Base-by-base conservation (phyloP, 257 asterid genomes). In the Jacaranda copaia region DNA sequence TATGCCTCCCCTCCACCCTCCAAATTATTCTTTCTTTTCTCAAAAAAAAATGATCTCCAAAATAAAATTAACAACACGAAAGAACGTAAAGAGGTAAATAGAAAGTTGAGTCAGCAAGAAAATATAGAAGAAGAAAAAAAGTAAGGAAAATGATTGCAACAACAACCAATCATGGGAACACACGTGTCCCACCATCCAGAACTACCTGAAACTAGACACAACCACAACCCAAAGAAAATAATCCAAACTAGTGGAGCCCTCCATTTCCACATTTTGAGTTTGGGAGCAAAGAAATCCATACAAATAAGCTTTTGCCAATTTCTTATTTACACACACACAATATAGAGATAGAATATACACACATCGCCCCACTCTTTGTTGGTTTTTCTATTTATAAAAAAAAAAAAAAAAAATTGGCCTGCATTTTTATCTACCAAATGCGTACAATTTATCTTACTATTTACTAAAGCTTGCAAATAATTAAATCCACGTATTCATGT, bases 151-250 rank as follows among this genome's bases (percentile, higher is more conserved):
- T 36, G 70, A 81, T 35, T 78, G 60, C 64, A 45, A 39, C 13
- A 3, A 72, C 9, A 32, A 11, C 84, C 78, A 77, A 72, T 66
- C 19, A 19, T 4, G 14, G 18, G n/a, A 8, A 1, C 4, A 77
- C 87, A 82, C 82, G 87, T 74, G 78, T 74, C 78, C 83, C 85
- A 84, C 85, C 80, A 87, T 81, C 88, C 32, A 79, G 80, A 86
- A 70, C 86, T 70, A 72, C 81, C 83, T 39, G 72, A 77, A 80
- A 51, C 64, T 56, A 71, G 58, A 77, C 82, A 68, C 81, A 81
- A 77, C 85, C 76, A 79, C 74, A 63, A 46, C 68, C 70, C 20
- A 68, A 73, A 63, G 3, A 51, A 48, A 73, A 79, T 73, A 81
- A 79, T 80, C 82, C 79, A 32, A 76, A 49, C 4, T 10, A 38